phyloP scores from a whole-genome alignment of 306 rosid species.

The Mimosa pudica region DNA sequence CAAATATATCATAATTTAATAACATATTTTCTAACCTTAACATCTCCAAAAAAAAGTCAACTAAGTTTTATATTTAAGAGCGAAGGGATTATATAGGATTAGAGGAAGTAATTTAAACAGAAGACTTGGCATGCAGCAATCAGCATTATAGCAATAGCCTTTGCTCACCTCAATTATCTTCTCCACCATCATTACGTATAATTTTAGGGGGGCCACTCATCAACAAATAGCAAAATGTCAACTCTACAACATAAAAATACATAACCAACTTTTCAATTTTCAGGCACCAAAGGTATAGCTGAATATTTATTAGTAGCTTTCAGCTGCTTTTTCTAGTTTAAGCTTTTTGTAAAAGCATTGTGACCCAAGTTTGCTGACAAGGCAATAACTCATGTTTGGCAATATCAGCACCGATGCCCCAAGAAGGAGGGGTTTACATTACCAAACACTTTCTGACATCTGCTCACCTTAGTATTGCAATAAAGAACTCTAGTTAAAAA shows the following conservation, averaged over 20 bases:
- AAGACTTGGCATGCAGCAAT: background rate
- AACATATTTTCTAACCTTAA: no score
- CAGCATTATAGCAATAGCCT: constrained; percentile 1
- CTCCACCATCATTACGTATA: constrained; percentile 20
- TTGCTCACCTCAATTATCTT: background rate
- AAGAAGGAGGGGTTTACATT: constrained; percentile 33
- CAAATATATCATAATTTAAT: no score
- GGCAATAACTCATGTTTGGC: constrained; percentile 26
- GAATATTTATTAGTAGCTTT: constrained; percentile 29
- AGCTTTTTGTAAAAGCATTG: constrained; percentile 6
- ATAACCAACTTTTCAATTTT: constrained; percentile 1
- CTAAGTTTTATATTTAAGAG: no score
- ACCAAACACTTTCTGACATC: constrained; percentile 10
- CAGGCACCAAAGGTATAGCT: constrained; percentile 24
- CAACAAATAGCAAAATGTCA: constrained; percentile 22
- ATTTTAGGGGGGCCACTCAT: constrained; percentile 24
- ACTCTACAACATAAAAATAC: constrained; percentile 16
- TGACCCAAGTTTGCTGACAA: constrained; percentile 20
- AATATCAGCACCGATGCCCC: constrained; percentile 36
- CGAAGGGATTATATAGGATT: no score
- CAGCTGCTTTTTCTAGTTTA: background rate
- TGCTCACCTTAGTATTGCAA: background rate
- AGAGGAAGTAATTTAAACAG: no score
- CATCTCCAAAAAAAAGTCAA: no score
- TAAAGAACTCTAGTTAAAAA: constrained; percentile 34